Base-by-base conservation (phyloP, 179 eudicot species). In the Patellifolia procumbens region DNA sequence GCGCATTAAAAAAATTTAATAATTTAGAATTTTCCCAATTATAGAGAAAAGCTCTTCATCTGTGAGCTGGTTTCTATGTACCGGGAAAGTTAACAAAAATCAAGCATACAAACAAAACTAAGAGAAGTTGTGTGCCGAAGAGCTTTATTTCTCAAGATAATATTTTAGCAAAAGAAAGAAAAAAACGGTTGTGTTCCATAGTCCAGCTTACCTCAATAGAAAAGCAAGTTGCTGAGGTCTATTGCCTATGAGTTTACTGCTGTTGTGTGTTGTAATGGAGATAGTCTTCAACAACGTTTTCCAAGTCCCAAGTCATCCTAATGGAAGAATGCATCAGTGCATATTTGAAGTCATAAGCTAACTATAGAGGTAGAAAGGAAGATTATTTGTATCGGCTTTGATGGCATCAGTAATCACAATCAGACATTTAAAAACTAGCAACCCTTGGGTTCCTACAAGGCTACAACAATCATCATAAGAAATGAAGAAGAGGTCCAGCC, bases 191-290 rank as follows among this genome's bases (percentile, higher is more conserved):
- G 29, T 11, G 39, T 22, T 4, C 29, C 74, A 43, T 34, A 69
- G 64, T 29, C 28, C 17, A 69, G 74, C 80, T 43, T 45, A 77
- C 69, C 80, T 58, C 26, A 3, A 26, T 69, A 3, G 32, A 31
- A 45, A 9, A 60, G 31, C 42, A 24, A 35, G 55, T 19, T 53
- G 73, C 39, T 48, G 42, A 64, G 5, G 61, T 56, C 75, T 75
- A 45, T 56, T 56, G 26, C 37, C 31, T 31, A 11, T 32, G 68
- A 45, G 51, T 61, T 69, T 42, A 34, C 29, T 59, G 43, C 19
- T 42, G 28, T 3, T 45, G 22, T 13, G 17, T 56, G 45, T 28
- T 12, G 45, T 28, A n/a, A 29, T 19, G 29, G 62, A 68, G 63
- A 61, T 58, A 55, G 51, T 66, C 12, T 68, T 26, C 72, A 68